A percentile compares a stretch with the other conserved stretches of the same genome.
Conservation (phyloP, 352 stramenopile species). For the Globisporangium lucens region DNA sequence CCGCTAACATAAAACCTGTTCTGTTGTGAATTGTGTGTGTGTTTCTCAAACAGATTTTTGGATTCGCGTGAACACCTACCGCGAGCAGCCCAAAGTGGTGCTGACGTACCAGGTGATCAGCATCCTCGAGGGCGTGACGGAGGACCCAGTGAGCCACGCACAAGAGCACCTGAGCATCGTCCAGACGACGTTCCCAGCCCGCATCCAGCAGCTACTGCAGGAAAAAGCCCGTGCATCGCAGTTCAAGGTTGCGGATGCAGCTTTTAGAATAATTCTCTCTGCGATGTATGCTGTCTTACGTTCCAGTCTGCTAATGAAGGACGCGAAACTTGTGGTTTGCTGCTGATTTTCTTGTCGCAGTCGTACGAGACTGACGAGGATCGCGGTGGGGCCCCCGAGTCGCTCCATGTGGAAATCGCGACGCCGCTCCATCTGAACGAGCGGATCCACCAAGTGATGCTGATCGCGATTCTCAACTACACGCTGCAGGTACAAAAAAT, state of each 20-base stretch:
- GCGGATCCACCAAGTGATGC: conserved; percentile 39
- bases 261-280: neutral
- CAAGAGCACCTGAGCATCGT: conserved; percentile 31
- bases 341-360: conserved; percentile 17
- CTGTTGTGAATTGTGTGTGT: conserved; percentile 2
- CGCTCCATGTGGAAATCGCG: conserved; percentile 46
- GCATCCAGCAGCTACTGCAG: conserved; percentile 44
- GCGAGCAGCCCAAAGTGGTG: conserved; percentile 53
- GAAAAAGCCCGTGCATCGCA: conserved; percentile 30
- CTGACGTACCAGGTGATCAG: conserved; percentile 61
- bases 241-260: conserved; percentile 32
- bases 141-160: conserved; percentile 13
- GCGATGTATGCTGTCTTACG: neutral
- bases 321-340: neutral
- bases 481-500: conserved; percentile 33
- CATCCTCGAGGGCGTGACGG: conserved; percentile 47
- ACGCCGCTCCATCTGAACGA: conserved; percentile 46
- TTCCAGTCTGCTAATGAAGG: neutral
- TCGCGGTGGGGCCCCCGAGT: conserved; percentile 46
- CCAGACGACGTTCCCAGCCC: conserved; percentile 40
- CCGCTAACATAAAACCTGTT: too few species aligned
- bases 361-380: conserved; percentile 49
- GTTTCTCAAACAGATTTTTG: conserved; percentile 46
- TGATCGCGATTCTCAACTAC: conserved; percentile 61
- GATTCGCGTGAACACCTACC: conserved; percentile 50